phyloP scores from a whole-genome alignment of 2,329 filamentous ascomycete genomes.

The Paradendryphiella salina region DNA sequence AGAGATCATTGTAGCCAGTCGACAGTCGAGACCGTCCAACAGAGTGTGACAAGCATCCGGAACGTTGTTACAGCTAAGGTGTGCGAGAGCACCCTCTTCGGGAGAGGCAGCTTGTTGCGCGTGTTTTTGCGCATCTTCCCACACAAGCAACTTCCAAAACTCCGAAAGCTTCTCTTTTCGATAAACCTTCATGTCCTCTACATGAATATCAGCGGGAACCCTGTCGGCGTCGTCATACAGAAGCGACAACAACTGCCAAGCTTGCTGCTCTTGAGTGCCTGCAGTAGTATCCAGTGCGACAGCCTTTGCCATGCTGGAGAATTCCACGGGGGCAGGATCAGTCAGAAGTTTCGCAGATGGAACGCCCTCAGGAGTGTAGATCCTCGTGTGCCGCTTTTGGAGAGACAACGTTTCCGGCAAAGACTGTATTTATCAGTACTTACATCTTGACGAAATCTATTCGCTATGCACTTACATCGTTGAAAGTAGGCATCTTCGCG shows the following conservation, averaged over 20 bases:
- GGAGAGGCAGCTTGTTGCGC: constrained; percentile 63
- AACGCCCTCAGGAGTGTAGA: constrained; percentile 53
- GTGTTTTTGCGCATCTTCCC: constrained; percentile 46
- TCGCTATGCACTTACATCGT: constrained; percentile 41
- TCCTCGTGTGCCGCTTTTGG: constrained; percentile 60
- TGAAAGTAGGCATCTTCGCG: constrained; percentile 60
- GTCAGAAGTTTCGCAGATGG: constrained; percentile 61
- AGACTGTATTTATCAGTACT: constrained; percentile 49
- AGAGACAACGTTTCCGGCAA: constrained; percentile 59
- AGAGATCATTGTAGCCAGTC: constrained; percentile 80
- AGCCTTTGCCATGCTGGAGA: constrained; percentile 55
- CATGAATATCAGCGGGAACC: constrained; percentile 46
- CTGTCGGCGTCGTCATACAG: constrained; percentile 69
- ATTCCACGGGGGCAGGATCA: constrained; percentile 54
- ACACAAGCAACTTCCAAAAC: constrained; percentile 61
- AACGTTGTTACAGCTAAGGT: constrained; percentile 76
- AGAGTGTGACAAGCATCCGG: constrained; percentile 81
- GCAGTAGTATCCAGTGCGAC: constrained; percentile 44
- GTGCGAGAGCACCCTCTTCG: constrained; percentile 83
- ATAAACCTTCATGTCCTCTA: constrained; percentile 48
- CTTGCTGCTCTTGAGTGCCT: constrained; percentile 65
- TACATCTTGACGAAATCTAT: background rate
- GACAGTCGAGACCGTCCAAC: constrained; percentile 74
- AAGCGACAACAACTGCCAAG: constrained; percentile 85
- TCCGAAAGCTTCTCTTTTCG: constrained; percentile 66